Evolutionary conservation across 176 grass and related monocot genomes (phyloP).

Genomic region (Paspalum vaginatum): DNA sequence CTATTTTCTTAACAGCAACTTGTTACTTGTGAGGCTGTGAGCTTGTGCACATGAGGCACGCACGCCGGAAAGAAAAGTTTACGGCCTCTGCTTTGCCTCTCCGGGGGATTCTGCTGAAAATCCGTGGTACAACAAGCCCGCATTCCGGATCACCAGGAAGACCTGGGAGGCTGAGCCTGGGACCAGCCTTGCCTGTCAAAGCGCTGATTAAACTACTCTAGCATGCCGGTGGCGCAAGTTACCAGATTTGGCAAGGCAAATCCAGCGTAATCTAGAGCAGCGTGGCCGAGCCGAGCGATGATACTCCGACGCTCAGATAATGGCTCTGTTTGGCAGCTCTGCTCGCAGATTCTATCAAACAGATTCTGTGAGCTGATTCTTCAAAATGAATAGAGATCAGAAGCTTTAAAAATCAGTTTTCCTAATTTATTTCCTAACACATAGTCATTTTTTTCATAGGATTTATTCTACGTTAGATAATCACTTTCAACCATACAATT

Average conservation of each 20-base stretch:
- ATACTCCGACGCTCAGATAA: too few species aligned
- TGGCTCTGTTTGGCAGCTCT: too few species aligned
- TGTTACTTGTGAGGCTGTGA: too few species aligned
- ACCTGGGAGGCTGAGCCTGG: neutral
- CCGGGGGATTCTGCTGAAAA: neutral
- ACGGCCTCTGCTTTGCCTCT: neutral
- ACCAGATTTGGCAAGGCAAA: slow-evolving; percentile 22
- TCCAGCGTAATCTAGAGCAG: slow-evolving; percentile 4
- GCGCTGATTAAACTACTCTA: neutral
- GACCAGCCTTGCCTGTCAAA: slow-evolving; percentile 4
- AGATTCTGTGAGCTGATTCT: too few species aligned
- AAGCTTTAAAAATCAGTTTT: too few species aligned
- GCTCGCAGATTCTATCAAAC: too few species aligned
- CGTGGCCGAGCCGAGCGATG: neutral
- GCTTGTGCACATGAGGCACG: neutral
- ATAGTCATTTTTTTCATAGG: too few species aligned
- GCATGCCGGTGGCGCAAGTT: neutral
- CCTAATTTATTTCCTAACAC: too few species aligned
- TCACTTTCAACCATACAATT: too few species aligned
- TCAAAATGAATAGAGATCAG: too few species aligned
- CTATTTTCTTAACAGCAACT: neutral
- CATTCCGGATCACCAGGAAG: neutral
- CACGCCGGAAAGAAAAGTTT: neutral
- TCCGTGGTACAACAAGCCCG: slow-evolving; percentile 21
- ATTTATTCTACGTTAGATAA: too few species aligned